phyloP scores from a whole-genome alignment of 768 basidiomycete species.

The Gautieria morchelliformis region DNA sequence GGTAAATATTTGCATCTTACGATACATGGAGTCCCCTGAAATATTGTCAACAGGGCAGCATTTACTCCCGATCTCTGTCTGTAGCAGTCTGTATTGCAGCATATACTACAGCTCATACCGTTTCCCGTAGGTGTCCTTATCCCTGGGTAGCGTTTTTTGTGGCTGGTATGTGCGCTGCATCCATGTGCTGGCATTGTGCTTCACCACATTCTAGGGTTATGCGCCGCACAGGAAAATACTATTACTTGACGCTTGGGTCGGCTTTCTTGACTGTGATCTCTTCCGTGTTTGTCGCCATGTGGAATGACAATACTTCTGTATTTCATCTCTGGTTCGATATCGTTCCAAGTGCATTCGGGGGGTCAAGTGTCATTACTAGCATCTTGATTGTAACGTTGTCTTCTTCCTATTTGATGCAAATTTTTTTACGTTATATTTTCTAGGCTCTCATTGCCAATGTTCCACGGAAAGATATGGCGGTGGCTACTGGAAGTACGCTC shows the following conservation, averaged over 20 bases:
- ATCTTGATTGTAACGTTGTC: constrained; percentile 62
- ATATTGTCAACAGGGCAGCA: constrained; percentile 49
- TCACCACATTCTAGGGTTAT: constrained; percentile 48
- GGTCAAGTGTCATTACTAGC: constrained; percentile 77
- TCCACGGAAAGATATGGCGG: constrained; percentile 70
- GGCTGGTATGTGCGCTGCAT: constrained; percentile 52
- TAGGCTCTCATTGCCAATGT: constrained; percentile 86
- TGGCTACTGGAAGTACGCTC: constrained; percentile 79
- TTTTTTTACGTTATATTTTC: neutral
- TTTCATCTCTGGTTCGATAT: constrained; percentile 72
- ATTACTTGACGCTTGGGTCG: constrained; percentile 59
- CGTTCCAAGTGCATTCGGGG: constrained; percentile 74
- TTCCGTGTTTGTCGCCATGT: constrained; percentile 48
- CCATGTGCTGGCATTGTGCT: neutral
- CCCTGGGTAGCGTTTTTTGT: constrained; percentile 76
- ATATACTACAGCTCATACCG: constrained; percentile 1
- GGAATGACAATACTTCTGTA: constrained; percentile 52
- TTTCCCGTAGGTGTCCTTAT: constrained; percentile 55
- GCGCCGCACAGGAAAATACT: constrained; percentile 81
- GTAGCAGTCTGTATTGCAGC: constrained; percentile 19
- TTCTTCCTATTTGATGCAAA: neutral
- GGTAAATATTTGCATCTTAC: constrained; percentile 35
- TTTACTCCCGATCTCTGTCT: constrained; percentile 82
- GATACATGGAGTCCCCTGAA: neutral
- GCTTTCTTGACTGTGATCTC: constrained; percentile 52